Base-by-base conservation (phyloP, 768 basidiomycete genomes). In the Leccinum disarticulatum region DNA sequence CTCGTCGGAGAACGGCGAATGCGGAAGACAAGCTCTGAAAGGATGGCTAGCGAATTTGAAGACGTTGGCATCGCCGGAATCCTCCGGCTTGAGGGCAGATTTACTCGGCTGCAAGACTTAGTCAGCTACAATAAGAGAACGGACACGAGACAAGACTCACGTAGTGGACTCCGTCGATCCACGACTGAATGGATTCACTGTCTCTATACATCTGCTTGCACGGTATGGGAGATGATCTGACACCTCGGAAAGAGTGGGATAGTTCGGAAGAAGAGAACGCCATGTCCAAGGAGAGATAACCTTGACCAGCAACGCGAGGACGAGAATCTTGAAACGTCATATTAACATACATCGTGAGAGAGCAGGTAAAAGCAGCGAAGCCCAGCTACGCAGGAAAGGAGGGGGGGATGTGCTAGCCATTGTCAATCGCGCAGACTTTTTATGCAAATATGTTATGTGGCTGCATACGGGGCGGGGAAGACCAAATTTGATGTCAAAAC, bases 281-380 rank as follows among this genome's bases (percentile, higher is more conserved):
- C 47, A 69, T 30, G 52, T 64, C 52, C 14, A 54, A 15, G n/a
- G 56, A 50, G 43, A 53, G 62, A 48, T 56, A 63, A 47, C 65
- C 58, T 70, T 68, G 70, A 61, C 72, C 73, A 70, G 74, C 70
- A 66, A 72, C 49, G 63, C 55, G 66, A 36, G 55, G 57, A 63
- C 55, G 52, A 52, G 64, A 58, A 51, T 55, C n/a, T 57, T 55
- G 64, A 57, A 61, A 61, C 22, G 64, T 14, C 69, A 72, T 72
- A 49, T n/a, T 52, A 56, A 52, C 52, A 55, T 47, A 61, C 62
- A 54, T 51, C 48, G 55, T 51, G 56, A 59, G 59, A 62, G 55
- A 55, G 19, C 11, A 46, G 11, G 52, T 47, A 55, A 64, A 63
- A 55, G 33, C 25, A 6, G 73, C 64, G 68, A 54, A 73, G 70